Evolutionary conservation across 768 basidiomycete species (phyloP).

Genomic region (Serendipita vermifera): DNA sequence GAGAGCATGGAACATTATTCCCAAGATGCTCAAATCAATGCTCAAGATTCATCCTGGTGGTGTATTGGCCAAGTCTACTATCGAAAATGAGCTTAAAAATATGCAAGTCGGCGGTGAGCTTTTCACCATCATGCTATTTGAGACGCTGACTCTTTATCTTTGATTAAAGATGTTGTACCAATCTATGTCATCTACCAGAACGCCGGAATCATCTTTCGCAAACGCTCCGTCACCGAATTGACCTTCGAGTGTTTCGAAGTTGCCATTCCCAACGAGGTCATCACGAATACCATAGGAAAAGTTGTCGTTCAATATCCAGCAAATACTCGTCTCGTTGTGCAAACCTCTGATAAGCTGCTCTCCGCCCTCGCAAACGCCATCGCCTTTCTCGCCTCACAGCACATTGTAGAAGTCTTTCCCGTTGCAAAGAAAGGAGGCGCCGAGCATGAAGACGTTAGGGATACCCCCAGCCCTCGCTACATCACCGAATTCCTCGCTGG

Average conservation of each 20-base stretch:
- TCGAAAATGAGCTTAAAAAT: not conserved
- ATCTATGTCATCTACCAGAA: conserved; percentile 36
- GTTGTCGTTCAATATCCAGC: conserved; percentile 36
- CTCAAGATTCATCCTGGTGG: not conserved
- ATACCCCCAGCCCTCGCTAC: not conserved
- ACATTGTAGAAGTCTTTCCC: conserved; percentile 25
- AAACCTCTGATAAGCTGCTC: conserved; percentile 19
- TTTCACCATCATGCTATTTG: conserved; percentile 11
- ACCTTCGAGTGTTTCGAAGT: conserved; percentile 37
- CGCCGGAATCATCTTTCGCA: conserved; percentile 29
- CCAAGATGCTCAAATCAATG: not conserved
- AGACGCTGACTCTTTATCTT: conserved; percentile 23
- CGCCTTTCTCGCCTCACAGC: conserved; percentile 29
- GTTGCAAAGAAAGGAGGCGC: conserved; percentile 25
- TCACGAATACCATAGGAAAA: conserved; percentile 32
- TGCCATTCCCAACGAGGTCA: conserved; percentile 24
- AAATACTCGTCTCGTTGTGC: conserved; percentile 28
- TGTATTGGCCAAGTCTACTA: not conserved
- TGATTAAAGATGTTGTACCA: conserved; percentile 28
- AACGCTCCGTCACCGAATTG: conserved; percentile 15
- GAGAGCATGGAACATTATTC: not conserved
- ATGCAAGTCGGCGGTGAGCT: not conserved
- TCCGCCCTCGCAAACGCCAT: conserved; percentile 25
- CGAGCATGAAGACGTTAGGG: not conserved
- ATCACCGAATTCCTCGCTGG: conserved; percentile 37